phyloP scores from a whole-genome alignment of 2,329 filamentous ascomycete species.

The Penicillium thymicola region DNA sequence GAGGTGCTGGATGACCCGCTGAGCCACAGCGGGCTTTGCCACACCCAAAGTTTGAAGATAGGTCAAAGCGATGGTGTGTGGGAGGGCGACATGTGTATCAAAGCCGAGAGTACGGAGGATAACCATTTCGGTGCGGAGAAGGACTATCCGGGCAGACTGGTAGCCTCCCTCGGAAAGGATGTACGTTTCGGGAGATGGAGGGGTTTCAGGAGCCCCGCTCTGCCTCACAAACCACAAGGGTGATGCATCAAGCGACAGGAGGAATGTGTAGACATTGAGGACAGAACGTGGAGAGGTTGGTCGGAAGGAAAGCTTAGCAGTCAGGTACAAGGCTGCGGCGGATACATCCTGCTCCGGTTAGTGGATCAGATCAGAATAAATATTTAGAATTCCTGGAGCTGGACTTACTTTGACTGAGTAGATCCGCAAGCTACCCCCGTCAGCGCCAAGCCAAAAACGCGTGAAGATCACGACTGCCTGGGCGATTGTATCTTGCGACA shows the following conservation, averaged over 20 bases:
- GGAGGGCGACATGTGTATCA: slow-evolving; percentile 78
- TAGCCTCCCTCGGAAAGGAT: slow-evolving; percentile 73
- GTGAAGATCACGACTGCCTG: slow-evolving; percentile 79
- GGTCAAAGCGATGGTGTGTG: slow-evolving; percentile 81
- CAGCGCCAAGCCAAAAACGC: slow-evolving; percentile 67
- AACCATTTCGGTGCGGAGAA: slow-evolving; percentile 72
- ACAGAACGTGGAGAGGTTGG: slow-evolving; percentile 76
- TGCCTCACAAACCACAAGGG: slow-evolving; percentile 47
- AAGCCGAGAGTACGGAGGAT: slow-evolving; percentile 76
- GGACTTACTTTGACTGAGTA: slow-evolving; percentile 41
- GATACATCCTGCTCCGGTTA: slow-evolving; percentile 65
- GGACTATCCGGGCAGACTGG: slow-evolving; percentile 57
- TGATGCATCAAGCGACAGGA: slow-evolving; percentile 60
- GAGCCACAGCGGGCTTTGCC: slow-evolving; percentile 56
- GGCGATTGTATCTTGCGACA: slow-evolving; percentile 82
- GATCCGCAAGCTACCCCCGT: slow-evolving; percentile 44
- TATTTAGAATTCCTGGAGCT: not conserved
- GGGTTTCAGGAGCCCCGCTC: slow-evolving; percentile 25
- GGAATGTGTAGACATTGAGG: slow-evolving; percentile 79
- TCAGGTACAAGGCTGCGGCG: slow-evolving; percentile 75
- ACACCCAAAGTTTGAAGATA: slow-evolving; percentile 88
- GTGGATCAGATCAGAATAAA: not conserved
- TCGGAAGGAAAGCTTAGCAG: slow-evolving; percentile 74
- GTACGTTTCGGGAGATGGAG: slow-evolving; percentile 53
- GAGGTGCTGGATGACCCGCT: slow-evolving; percentile 70